phyloP scores from a whole-genome alignment of 257 asterid genomes.

The Nicotiana noctiflora region DNA sequence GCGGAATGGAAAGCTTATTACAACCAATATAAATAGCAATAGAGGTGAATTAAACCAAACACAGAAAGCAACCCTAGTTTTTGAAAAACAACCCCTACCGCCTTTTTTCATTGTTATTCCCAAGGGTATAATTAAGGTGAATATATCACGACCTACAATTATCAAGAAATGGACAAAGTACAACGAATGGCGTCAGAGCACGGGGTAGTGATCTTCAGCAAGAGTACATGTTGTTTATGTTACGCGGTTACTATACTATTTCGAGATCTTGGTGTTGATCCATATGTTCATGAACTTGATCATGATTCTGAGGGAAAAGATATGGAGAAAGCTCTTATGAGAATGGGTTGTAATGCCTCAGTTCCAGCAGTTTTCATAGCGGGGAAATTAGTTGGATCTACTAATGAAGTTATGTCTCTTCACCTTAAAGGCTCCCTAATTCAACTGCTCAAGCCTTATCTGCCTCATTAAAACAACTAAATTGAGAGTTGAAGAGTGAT shows the following conservation, averaged over 20 bases:
- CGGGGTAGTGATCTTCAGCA: constrained; percentile 67
- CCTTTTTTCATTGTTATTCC: neutral
- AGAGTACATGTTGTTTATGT: constrained; percentile 63
- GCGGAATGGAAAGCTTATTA: neutral
- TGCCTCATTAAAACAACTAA: neutral
- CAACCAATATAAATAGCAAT: neutral
- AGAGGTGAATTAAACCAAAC: neutral
- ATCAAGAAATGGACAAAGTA: constrained; percentile 47
- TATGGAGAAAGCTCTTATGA: constrained; percentile 44
- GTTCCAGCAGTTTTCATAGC: constrained; percentile 61
- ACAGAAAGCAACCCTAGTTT: neutral
- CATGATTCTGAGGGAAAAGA: constrained; percentile 56
- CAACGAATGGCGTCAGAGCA: constrained; percentile 45
- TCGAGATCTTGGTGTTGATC: constrained; percentile 40
- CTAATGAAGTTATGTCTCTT: constrained; percentile 81
- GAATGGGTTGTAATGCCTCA: constrained; percentile 54
- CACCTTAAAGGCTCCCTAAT: constrained; percentile 66
- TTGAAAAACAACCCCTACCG: neutral
- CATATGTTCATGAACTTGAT: constrained; percentile 48
- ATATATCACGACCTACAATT: neutral
- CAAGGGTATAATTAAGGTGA: neutral
- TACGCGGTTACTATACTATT: constrained; percentile 61
- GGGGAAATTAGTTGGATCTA: constrained; percentile 61
- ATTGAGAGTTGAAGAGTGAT: neutral
- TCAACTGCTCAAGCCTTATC: constrained; percentile 36